These are phyloP conservation scores for Teunomyces atbi DNA, from an alignment of 805 yeast species.

Conservation along the genomic window DNA sequence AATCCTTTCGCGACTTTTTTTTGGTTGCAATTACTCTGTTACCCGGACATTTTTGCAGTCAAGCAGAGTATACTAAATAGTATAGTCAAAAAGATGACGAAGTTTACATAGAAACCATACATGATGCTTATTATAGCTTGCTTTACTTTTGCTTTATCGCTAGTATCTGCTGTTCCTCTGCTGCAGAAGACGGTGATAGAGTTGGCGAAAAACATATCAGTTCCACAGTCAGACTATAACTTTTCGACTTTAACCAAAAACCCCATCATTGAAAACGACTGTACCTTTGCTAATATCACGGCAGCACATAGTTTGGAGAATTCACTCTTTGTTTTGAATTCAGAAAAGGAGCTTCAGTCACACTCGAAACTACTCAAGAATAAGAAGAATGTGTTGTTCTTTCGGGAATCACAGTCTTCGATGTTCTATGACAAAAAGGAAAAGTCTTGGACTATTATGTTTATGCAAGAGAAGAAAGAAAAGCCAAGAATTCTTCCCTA, in stretches of 20 bases:
- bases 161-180: background rate
- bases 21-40: background rate
- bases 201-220: background rate
- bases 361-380: background rate
- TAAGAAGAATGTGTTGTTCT: background rate
- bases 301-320: background rate
- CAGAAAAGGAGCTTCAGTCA: background rate
- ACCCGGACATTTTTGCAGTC: slow-evolving; percentile 3
- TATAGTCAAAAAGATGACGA: background rate
- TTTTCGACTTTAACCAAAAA: background rate
- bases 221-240: background rate
- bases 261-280: background rate
- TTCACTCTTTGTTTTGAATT: background rate
- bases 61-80: background rate
- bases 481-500: background rate
- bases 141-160: background rate
- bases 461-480: background rate
- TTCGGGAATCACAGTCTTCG: background rate
- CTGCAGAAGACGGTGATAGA: background rate
- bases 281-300: background rate
- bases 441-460: background rate
- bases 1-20: background rate
- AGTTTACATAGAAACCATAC: background rate
- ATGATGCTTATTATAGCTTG: background rate
- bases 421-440: background rate